phyloP scores from a whole-genome alignment of 768 basidiomycete species.

The Lactarius deliciosus region DNA sequence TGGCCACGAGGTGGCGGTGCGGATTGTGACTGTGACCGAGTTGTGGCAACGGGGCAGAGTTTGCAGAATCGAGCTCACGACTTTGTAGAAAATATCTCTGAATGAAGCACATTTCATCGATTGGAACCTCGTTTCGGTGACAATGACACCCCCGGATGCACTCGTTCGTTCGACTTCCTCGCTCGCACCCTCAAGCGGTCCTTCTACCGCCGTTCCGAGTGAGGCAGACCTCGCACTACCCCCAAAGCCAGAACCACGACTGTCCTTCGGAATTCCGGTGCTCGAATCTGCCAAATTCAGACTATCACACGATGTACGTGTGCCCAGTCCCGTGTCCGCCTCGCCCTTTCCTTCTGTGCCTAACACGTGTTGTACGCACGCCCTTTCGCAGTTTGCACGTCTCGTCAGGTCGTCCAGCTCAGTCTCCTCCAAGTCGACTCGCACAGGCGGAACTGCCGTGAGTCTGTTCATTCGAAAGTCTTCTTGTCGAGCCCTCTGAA shows the following conservation, averaged over 20 bases:
- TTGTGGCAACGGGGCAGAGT: no score
- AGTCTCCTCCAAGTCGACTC: constrained; percentile 26
- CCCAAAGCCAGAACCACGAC: constrained; percentile 30
- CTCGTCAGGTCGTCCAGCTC: constrained; percentile 29
- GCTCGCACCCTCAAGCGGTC: constrained; percentile 31
- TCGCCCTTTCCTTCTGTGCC: constrained; percentile 34
- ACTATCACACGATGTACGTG: constrained; percentile 39
- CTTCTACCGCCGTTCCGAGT: constrained; percentile 28
- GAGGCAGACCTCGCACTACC: background rate
- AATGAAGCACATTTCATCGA: background rate
- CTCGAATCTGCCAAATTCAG: constrained; percentile 39
- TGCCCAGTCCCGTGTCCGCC: constrained; percentile 29
- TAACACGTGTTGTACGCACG: constrained; percentile 39
- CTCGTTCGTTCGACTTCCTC: constrained; percentile 27
- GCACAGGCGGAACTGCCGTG: constrained; percentile 26
- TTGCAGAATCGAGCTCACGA: background rate
- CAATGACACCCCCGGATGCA: background rate
- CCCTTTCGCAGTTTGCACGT: constrained; percentile 30
- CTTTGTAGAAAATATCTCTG: no score
- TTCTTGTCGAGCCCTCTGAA: constrained; percentile 9
- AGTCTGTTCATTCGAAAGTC: constrained; percentile 22
- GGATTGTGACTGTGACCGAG: no score
- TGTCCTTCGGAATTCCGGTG: constrained; percentile 33
- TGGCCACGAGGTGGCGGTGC: no score
- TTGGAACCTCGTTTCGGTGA: background rate